phyloP scores from a whole-genome alignment of 176 grass and related monocot genomes.

The Zizania latifolia region DNA sequence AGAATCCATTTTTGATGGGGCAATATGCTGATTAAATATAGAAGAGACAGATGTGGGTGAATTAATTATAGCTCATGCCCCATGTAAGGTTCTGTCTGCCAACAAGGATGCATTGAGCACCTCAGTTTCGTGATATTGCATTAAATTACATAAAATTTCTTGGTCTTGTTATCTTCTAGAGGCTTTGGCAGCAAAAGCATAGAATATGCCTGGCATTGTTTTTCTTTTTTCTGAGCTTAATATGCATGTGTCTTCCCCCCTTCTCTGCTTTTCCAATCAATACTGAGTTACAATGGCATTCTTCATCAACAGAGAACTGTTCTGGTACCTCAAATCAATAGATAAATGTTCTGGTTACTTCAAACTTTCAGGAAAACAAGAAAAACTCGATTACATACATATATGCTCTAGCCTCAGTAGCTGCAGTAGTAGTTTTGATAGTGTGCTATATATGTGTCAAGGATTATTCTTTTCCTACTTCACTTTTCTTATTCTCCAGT shows the following conservation, averaged over 20 bases:
- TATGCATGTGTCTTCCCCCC: conserved; percentile 32
- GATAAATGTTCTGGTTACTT: background rate
- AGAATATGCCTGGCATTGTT: conserved; percentile 36
- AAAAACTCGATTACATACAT: background rate
- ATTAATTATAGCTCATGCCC: background rate
- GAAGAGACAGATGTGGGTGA: background rate
- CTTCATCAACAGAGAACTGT: background rate
- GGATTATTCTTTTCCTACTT: conserved; percentile 9
- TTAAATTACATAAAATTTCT: conserved; percentile 4
- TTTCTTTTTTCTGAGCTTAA: conserved; percentile 16
- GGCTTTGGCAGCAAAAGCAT: conserved; percentile 36
- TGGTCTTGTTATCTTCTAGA: conserved; percentile 7
- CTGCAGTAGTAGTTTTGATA: background rate
- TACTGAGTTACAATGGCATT: background rate
- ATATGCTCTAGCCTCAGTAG: background rate
- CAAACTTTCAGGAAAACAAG: background rate
- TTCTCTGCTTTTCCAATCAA: conserved; percentile 9
- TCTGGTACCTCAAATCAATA: background rate
- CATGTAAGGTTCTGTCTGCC: conserved; percentile 36
- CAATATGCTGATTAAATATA: background rate
- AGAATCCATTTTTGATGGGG: conserved; percentile 23
- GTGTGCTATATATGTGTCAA: background rate
- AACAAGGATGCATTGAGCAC: conserved; percentile 25
- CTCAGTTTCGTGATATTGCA: conserved; percentile 1
- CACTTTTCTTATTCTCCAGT: conserved; percentile 3